Evolutionary conservation across 176 grass and related monocot species (phyloP), one percentile per base, ranked within the genome.

Genomic region (Leersia perrieri): DNA sequence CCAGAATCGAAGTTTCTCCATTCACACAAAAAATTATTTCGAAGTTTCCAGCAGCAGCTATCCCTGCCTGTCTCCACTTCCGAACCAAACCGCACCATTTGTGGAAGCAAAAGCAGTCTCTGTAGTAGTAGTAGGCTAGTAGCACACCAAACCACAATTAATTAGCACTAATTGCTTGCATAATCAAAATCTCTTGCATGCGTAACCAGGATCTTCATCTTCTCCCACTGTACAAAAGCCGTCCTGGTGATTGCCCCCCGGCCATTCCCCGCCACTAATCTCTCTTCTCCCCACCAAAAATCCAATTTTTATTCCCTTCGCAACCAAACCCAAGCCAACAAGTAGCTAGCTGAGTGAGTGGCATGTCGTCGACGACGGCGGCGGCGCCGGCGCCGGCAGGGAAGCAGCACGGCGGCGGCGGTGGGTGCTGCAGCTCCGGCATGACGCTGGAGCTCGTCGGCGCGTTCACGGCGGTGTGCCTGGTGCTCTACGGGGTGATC

Each of bases 401-500:
- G 49, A 15, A 58, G 63, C 32, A 18, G 11, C 22, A 14, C 32
- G 28, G 22, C 29, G 57, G 29, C 1, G 3, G 58, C 3, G 71
- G 31, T 8, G 55, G 60, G 34, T 86, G 83, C 78, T 86, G 88
- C 83, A 73, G n/a, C 78, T 78, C 88, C 45, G 73, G 35, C 73
- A 60, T 45, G 30, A 90, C 88, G 66, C 78, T 90, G 83, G 78
- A 90, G 88, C 78, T 90, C 29, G 88, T 90, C 66, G 88, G 63
- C 23, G 88, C 83, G 60, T 90, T 90, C 83, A 90, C 83, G 72
- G 88, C 88, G 78, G 88, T 82, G 72, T 90, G 88, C 83, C 78
- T 89, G 32, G 83, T 65, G 35, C 66, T 89, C 35, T 89, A 89
- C 83, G 88, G 66, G 8, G 66, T 86, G 42, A 86, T 89, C 73